phyloP scores from a whole-genome alignment of 768 basidiomycete species.

The Hypholoma sublateritium region DNA sequence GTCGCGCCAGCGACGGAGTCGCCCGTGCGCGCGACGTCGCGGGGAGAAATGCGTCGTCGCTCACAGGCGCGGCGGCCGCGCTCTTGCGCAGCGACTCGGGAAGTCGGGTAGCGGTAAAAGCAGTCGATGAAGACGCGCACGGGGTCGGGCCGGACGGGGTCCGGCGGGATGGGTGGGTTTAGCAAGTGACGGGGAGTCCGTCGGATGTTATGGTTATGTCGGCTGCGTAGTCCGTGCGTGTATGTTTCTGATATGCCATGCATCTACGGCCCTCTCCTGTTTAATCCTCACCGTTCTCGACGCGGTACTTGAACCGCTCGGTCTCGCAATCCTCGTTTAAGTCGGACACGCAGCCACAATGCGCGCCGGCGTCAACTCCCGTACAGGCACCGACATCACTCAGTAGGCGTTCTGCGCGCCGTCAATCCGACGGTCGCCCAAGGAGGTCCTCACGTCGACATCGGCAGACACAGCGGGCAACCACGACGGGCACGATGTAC shows the following conservation, averaged over 20 bases:
- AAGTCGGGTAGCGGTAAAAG: conserved; percentile 8
- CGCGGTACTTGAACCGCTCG: conserved; percentile 65
- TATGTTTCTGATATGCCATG: conserved; percentile 1
- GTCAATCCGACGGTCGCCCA: neutral
- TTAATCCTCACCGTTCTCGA: conserved; percentile 54
- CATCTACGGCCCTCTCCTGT: conserved; percentile 46
- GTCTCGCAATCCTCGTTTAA: conserved; percentile 63
- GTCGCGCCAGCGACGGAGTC: conserved; percentile 39
- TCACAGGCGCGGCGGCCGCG: conserved; percentile 1
- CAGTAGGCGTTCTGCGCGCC: conserved; percentile 2
- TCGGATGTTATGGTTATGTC: conserved; percentile 47
- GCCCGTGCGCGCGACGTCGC: conserved; percentile 16
- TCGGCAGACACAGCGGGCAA: conserved; percentile 16
- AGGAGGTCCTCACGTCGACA: conserved; percentile 16
- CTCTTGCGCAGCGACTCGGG: conserved; percentile 9
- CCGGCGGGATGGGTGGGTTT: conserved; percentile 10
- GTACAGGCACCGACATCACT: neutral
- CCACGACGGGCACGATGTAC: conserved; percentile 22
- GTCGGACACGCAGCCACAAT: conserved; percentile 36
- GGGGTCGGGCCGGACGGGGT: conserved; percentile 6
- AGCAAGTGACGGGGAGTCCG: conserved; percentile 29
- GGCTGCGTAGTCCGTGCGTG: neutral
- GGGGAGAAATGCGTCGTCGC: neutral
- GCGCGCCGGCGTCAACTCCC: neutral
- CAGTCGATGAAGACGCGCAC: conserved; percentile 16